Conservation (phyloP, 352 stramenopile species). For the Pythium myriotylum region DNA sequence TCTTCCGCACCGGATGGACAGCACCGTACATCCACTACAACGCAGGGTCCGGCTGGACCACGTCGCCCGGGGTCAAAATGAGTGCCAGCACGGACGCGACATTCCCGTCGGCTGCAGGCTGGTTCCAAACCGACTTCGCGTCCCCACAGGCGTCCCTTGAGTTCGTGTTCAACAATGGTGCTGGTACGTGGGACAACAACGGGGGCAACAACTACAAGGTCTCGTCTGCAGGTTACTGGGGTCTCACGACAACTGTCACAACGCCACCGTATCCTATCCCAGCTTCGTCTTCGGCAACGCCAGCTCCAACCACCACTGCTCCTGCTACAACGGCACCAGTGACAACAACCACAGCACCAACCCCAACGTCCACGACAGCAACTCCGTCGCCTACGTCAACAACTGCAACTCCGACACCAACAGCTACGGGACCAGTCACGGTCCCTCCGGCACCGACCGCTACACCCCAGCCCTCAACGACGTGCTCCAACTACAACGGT, state of each 20-base stretch:
- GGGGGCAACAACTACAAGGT: slow-evolving; percentile 41
- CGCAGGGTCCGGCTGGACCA: slow-evolving; percentile 38
- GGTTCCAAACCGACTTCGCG: slow-evolving; percentile 40
- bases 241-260: too few species aligned
- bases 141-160: slow-evolving; percentile 27
- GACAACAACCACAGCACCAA: slow-evolving; percentile 38
- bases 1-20: slow-evolving; percentile 52
- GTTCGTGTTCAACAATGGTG: slow-evolving; percentile 46
- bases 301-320: slow-evolving; percentile 6
- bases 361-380: neutral
- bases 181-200: slow-evolving; percentile 46
- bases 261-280: too few species aligned
- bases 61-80: slow-evolving; percentile 37
- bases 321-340: slow-evolving; percentile 41
- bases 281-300: too few species aligned
- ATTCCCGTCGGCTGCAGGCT: slow-evolving; percentile 43
- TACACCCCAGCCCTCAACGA: slow-evolving; percentile 23
- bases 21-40: slow-evolving; percentile 57
- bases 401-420: slow-evolving; percentile 11
- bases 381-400: neutral
- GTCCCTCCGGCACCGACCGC: neutral
- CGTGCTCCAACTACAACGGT: slow-evolving; percentile 24
- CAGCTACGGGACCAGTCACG: neutral
- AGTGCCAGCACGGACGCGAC: slow-evolving; percentile 33
- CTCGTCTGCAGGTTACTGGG: slow-evolving; percentile 35